phyloP scores from a whole-genome alignment of 2,329 filamentous ascomycete genomes.

The Colletotrichum sp. region DNA sequence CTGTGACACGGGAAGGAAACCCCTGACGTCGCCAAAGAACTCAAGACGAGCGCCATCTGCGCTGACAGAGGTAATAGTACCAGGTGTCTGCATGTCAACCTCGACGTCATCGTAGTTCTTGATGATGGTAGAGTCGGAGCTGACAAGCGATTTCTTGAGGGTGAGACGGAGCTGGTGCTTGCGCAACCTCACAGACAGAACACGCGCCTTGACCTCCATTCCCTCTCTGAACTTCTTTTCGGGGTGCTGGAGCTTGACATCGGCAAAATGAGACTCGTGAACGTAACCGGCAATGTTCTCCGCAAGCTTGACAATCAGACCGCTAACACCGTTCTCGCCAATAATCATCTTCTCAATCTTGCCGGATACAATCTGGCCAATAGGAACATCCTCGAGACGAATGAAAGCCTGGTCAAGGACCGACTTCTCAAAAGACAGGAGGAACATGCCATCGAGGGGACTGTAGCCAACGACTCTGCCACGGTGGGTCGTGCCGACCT shows the following conservation, averaged over 20 bases:
- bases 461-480: constrained; percentile 89
- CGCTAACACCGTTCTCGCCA: constrained; percentile 77
- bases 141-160: constrained; percentile 92
- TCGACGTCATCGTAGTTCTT: constrained; percentile 76
- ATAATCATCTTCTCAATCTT: constrained; percentile 86
- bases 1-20: constrained; percentile 90
- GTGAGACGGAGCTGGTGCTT: constrained; percentile 86
- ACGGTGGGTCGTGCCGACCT: constrained; percentile 77
- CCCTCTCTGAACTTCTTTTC: constrained; percentile 96
- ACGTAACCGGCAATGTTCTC: constrained; percentile 91
- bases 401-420: constrained; percentile 88
- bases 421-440: constrained; percentile 82
- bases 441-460: constrained; percentile 82
- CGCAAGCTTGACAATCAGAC: constrained; percentile 81
- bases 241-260: constrained; percentile 85
- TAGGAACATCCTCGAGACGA: constrained; percentile 85
- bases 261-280: constrained; percentile 85
- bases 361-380: constrained; percentile 82
- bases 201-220: constrained; percentile 81
- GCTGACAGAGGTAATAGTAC: constrained; percentile 85
- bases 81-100: constrained; percentile 79
- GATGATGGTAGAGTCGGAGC: constrained; percentile 83
- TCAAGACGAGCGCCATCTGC: constrained; percentile 84
- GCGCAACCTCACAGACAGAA: constrained; percentile 78
- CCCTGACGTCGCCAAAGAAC: constrained; percentile 85